Base-by-base conservation (phyloP, 2,329 filamentous ascomycete species). In the Monosporascus sp. region DNA sequence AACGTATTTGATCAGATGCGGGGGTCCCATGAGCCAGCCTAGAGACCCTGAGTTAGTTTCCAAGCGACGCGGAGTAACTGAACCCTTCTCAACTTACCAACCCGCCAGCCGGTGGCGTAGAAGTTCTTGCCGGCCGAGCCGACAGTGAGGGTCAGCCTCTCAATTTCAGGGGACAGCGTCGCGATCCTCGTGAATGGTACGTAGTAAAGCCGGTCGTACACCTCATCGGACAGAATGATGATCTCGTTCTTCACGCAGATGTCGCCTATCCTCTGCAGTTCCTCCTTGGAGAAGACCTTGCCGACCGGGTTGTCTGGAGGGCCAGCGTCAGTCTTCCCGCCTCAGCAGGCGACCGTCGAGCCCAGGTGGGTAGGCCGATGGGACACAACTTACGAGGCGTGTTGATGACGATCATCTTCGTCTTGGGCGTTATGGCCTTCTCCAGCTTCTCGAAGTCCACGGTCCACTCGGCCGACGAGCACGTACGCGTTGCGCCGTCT, bases 81-180 rank as follows among this genome's bases (percentile, higher is more conserved):
- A n/a, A 3, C 25, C 39, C 9, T 38, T 25, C 6, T n/a, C 35
- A 17, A 66, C 75, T 18, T 62, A 75, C 77, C 83, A 5, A 97
- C 92, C 53, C 94, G 86, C 94, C 94, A 99, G 47, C 94, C 94
- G 0, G 94, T 99, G 52, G 90, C 90, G 67, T 97, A 97, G 72
- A 99, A 99, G 77, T 94, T 95, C 81, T 99, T 99, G 63, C 94
- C 94, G 1, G 91, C 94, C 0, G 91, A 96, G 20, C 94, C 94
- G 31, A 99, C 94, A 0, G 94, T 97, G 48, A 99, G 73, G 5
- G 94, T 97, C 60, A 96, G 80, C 54, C 83, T 83, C 62, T 91
- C 91, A 49, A 97, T 84, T 69, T 97, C 91, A 0, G 92, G 91
- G 0, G 90, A 96, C 18, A 99, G 76, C 0, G 91, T 97, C 24